phyloP scores from a whole-genome alignment of 345 rosid species.

The Salix udensis region DNA sequence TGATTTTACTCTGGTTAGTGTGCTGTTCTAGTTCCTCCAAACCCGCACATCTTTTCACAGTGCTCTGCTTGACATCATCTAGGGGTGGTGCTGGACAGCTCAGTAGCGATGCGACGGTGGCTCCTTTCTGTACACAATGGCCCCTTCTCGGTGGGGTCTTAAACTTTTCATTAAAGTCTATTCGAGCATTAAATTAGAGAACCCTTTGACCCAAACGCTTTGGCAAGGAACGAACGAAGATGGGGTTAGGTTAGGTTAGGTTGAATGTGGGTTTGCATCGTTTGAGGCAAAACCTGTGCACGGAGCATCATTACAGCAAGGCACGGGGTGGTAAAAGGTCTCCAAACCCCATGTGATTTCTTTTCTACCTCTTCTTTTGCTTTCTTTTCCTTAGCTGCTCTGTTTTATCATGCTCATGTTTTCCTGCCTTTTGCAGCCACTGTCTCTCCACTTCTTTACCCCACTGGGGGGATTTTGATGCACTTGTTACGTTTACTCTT shows the following conservation, averaged over 20 bases:
- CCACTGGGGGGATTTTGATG: background rate
- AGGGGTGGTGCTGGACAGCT: constrained; percentile 12
- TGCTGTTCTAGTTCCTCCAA: background rate
- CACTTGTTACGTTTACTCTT: no score
- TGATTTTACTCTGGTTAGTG: background rate
- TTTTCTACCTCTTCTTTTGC: background rate
- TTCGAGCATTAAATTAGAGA: background rate
- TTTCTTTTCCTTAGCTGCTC: background rate
- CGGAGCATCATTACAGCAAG: constrained; percentile 25
- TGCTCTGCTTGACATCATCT: constrained; percentile 27
- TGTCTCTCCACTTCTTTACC: constrained; percentile 11
- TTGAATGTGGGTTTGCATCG: constrained; percentile 20
- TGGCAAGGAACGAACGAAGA: background rate
- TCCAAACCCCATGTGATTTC: constrained; percentile 20
- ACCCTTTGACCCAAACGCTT: constrained; percentile 7
- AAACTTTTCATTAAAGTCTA: background rate
- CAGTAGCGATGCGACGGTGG: background rate
- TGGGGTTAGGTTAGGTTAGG: constrained; percentile 22
- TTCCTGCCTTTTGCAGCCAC: constrained; percentile 21
- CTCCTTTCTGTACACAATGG: background rate
- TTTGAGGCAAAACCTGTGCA: constrained; percentile 24
- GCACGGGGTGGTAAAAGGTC: constrained; percentile 28
- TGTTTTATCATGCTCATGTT: background rate
- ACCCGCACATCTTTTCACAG: background rate
- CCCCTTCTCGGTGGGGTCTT: constrained; percentile 7